phyloP scores from a whole-genome alignment of 768 basidiomycete species.

The Hericium coralloides region DNA sequence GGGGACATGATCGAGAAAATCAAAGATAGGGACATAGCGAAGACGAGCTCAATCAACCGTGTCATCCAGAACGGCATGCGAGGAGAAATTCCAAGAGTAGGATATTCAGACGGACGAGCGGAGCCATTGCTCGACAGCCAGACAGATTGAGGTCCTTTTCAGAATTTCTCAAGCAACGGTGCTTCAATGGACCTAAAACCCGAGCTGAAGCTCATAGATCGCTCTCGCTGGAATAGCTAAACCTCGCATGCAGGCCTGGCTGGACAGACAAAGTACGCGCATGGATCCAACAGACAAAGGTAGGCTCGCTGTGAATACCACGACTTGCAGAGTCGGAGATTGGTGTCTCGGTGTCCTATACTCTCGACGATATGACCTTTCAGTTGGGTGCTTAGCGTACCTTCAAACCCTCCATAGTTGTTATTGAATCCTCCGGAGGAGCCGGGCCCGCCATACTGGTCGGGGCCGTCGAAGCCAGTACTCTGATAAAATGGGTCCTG shows the following conservation, averaged over 20 bases:
- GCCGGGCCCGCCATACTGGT: conserved; percentile 41
- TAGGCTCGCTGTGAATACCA: background rate
- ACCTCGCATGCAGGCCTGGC: background rate
- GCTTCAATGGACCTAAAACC: background rate
- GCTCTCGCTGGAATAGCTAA: background rate
- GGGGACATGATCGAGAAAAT: conserved; percentile 9
- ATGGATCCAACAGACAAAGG: too few relatives aligned
- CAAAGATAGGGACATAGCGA: conserved; percentile 4
- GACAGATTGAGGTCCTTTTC: background rate
- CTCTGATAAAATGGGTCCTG: conserved; percentile 66
- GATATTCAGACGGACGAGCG: background rate
- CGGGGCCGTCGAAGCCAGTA: conserved; percentile 42
- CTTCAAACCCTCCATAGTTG: conserved; percentile 63
- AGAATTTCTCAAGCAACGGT: background rate
- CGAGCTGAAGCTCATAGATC: background rate
- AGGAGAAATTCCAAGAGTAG: background rate
- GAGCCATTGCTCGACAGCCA: background rate
- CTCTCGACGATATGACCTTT: conserved; percentile 9
- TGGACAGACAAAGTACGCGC: background rate
- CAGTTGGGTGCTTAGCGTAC: conserved; percentile 55
- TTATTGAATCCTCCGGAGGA: conserved; percentile 43
- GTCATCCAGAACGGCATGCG: background rate
- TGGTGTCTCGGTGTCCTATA: conserved; percentile 4
- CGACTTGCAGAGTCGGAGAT: conserved; percentile 5
- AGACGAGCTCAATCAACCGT: background rate